These are phyloP conservation scores for Endoconidiophora polonica DNA, from an alignment of 2,329 filamentous ascomycete genomes.

Conservation along the genomic window DNA sequence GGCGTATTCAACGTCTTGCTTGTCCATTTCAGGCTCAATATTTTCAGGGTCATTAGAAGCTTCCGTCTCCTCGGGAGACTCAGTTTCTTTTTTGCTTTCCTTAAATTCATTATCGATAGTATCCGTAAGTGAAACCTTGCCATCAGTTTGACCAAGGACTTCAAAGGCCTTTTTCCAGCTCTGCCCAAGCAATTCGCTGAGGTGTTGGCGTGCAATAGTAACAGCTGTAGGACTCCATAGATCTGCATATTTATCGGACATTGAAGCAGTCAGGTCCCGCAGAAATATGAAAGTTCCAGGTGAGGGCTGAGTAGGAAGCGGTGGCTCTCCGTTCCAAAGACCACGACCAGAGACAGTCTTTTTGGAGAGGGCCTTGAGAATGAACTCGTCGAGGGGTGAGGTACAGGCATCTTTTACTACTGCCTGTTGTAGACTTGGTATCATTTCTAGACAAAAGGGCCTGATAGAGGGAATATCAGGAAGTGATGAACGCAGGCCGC, in stretches of 20 bases:
- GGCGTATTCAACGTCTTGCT: background rate
- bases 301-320: constrained; percentile 64
- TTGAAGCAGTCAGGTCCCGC: constrained; percentile 43
- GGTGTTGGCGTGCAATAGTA: constrained; percentile 38
- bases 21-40: background rate
- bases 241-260: constrained; percentile 57
- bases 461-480: constrained; percentile 34
- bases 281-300: constrained; percentile 58
- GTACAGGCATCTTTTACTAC: constrained; percentile 38
- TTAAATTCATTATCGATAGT: constrained; percentile 13
- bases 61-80: background rate
- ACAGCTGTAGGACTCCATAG: constrained; percentile 65
- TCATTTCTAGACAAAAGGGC: constrained; percentile 40
- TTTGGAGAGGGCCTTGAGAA: constrained; percentile 24
- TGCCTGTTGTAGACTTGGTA: constrained; percentile 46
- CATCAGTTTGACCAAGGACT: background rate
- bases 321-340: constrained; percentile 67
- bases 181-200: constrained; percentile 34
- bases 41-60: constrained; percentile 1
- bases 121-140: background rate
- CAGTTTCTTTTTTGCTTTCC: constrained; percentile 5
- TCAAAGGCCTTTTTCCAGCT: constrained; percentile 30
- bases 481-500: constrained; percentile 54
- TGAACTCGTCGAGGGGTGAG: constrained; percentile 32
- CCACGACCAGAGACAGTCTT: constrained; percentile 41